Evolutionary conservation across 2,329 filamentous ascomycete genomes (phyloP), one percentile per base, ranked within the genome.

Genomic region (Pestalotiopsis sp.): DNA sequence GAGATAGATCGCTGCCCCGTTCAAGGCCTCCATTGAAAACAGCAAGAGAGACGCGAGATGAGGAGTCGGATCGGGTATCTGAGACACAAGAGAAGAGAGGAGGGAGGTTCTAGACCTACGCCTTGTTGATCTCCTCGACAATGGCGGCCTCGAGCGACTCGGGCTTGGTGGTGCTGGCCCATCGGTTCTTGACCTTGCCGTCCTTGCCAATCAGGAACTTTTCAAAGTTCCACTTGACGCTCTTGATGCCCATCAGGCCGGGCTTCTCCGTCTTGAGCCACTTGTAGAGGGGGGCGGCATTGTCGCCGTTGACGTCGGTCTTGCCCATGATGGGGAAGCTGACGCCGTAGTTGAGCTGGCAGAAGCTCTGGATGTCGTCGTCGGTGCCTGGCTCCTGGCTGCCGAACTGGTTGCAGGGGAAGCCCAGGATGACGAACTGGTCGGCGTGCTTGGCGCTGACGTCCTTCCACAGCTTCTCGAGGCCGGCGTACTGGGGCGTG

Each of bases 211-310:
- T 85, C 72, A 99, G 84, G 83, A 98, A 99, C 89, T 99, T 99
- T 83, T 99, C 96, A 85, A 98, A 99, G 84, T 99, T 99, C 96
- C 96, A 99, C 92, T 98, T 98, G 76, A 99, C 87, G 71, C 91
- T 83, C 91, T 97, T 95, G 78, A 98, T 80, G 23, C 96, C 96
- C 83, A 98, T 83, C 68, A 98, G 77, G 25, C 96, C 95, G 0
- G 95, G 88, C 85, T 94, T 92, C 82, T 91, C 83, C 58, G 82
- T 81, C 85, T 92, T 92, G 77, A 92, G 81, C 89, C 89, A 99
- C 79, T 92, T 87, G 81, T 87, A 98, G 49, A 97, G 82, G 1
- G 95, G 94, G 75, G 90, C 89, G 62, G 94, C 92, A 38, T 90
- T 85, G 75, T 92, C 89, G 76, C 96, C 96, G 80, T 99, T 99